Evolutionary conservation across 805 yeast genomes (phyloP).

Genomic region (Blastobotrys terrestris): DNA sequence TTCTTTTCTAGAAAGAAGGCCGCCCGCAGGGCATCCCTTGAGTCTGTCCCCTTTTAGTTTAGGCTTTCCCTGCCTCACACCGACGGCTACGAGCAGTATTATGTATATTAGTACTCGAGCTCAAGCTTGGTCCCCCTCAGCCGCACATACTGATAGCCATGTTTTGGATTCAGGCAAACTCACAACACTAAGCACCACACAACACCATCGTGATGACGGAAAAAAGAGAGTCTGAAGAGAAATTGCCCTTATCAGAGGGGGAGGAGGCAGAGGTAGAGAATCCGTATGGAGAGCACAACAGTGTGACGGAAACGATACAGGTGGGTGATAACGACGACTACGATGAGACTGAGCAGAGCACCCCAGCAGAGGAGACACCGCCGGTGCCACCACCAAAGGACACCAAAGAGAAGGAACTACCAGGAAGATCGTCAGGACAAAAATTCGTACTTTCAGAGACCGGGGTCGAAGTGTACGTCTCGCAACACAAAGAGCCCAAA

Average conservation of each 20-base stretch:
- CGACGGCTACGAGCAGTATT: too few species aligned
- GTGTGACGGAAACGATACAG: background rate
- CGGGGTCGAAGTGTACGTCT: conserved; percentile 18
- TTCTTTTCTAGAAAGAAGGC: too few species aligned
- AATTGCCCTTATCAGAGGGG: background rate
- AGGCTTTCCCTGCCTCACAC: too few species aligned
- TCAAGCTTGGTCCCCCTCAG: too few species aligned
- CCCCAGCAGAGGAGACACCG: background rate
- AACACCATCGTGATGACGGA: background rate
- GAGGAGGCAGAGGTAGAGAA: background rate
- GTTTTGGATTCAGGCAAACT: background rate
- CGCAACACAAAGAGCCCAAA: conserved; percentile 12
- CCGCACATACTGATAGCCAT: too few species aligned
- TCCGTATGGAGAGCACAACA: background rate
- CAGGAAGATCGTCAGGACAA: conserved; percentile 13
- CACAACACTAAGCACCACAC: background rate
- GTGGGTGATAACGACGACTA: background rate
- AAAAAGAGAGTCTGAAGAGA: background rate
- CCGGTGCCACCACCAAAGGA: conserved; percentile 5
- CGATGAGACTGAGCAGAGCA: background rate
- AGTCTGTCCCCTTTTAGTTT: too few species aligned
- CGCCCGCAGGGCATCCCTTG: too few species aligned
- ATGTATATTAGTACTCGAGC: too few species aligned
- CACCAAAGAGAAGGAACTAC: background rate
- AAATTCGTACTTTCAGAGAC: conserved; percentile 20